Percentiles rank a stretch among this genome's conserved stretches.
Evolutionary conservation across 768 basidiomycete species (phyloP).

Genomic region (Sarcodon aspratus): DNA sequence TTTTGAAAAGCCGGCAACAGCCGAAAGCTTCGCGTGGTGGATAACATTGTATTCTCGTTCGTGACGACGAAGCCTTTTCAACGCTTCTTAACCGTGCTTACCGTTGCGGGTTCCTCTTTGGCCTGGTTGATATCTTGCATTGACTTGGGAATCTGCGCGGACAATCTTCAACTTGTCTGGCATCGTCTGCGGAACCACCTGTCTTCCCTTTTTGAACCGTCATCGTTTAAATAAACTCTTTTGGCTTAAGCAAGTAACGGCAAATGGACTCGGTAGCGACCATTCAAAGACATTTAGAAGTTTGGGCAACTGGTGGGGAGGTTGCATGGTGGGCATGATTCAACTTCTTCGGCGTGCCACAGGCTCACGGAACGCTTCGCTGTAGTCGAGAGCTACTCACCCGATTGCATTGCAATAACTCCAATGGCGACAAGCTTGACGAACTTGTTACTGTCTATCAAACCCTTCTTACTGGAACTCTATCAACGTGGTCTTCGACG

Average conservation of each 20-base stretch:
- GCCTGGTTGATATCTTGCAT: not conserved
- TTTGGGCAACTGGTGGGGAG: slow-evolving; percentile 51
- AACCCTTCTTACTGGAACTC: slow-evolving; percentile 47
- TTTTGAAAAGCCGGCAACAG: too few relatives aligned
- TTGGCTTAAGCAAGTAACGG: not conserved
- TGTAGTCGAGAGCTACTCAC: slow-evolving; percentile 51
- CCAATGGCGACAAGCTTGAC: slow-evolving; percentile 40
- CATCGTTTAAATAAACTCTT: too few relatives aligned
- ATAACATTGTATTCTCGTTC: not conserved
- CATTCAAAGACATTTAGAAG: slow-evolving; percentile 36
- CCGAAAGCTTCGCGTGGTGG: not conserved
- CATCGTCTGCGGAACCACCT: too few relatives aligned
- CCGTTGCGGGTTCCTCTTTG: not conserved
- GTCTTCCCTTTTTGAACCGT: too few relatives aligned
- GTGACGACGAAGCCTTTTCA: not conserved
- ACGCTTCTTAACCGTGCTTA: not conserved
- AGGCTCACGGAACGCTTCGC: not conserved
- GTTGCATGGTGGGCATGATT: slow-evolving; percentile 41
- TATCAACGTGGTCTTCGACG: slow-evolving; percentile 43
- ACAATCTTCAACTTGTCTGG: too few relatives aligned
- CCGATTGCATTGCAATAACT: slow-evolving; percentile 46
- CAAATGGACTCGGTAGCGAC: slow-evolving; percentile 50
- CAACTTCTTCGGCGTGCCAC: not conserved
- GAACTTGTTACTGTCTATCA: slow-evolving; percentile 58
- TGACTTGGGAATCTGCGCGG: not conserved